These are phyloP conservation scores for Scedosporium dehoogii DNA, from an alignment of 2,329 filamentous ascomycete genomes.

Conservation along the genomic window DNA sequence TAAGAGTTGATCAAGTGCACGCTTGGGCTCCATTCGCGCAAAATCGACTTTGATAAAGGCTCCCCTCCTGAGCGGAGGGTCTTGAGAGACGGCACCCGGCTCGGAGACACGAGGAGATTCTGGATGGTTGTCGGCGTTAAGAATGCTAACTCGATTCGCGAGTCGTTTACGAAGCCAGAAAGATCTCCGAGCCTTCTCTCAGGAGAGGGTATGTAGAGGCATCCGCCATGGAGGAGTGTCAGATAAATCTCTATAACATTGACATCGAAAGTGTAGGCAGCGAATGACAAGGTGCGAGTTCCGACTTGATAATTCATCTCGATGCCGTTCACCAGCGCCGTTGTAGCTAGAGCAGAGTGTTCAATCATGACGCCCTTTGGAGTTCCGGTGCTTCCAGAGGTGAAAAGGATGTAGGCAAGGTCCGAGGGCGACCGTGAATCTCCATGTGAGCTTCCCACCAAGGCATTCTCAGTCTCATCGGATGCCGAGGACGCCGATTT, in stretches of 20 bases:
- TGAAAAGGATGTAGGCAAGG: conserved; percentile 17
- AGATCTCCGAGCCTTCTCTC: conserved; percentile 23
- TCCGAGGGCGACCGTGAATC: background rate
- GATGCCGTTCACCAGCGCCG: conserved; percentile 12
- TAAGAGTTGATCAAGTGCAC: conserved; percentile 13
- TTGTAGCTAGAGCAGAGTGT: conserved; percentile 9
- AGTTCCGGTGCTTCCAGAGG: conserved; percentile 17
- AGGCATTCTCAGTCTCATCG: too few relatives aligned
- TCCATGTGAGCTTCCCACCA: too few relatives aligned
- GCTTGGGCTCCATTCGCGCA: background rate
- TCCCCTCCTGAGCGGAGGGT: conserved; percentile 12
- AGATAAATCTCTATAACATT: conserved; percentile 16
- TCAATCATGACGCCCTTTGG: conserved; percentile 19
- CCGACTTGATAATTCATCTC: conserved; percentile 12
- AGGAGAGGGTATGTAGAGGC: conserved; percentile 26
- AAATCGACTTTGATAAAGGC: conserved; percentile 1
- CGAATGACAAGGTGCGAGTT: conserved; percentile 22
- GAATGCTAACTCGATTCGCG: conserved; percentile 6
- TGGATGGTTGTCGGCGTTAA: conserved; percentile 10
- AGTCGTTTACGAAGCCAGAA: background rate
- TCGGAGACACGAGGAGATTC: conserved; percentile 3
- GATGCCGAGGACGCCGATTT: too few relatives aligned
- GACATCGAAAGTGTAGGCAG: conserved; percentile 21
- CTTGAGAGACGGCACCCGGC: conserved; percentile 5
- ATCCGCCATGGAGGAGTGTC: conserved; percentile 16